These are phyloP conservation scores for Helichrysum umbraculigerum DNA, from an alignment of 129 eudicot genomes.

Conservation along the genomic window DNA sequence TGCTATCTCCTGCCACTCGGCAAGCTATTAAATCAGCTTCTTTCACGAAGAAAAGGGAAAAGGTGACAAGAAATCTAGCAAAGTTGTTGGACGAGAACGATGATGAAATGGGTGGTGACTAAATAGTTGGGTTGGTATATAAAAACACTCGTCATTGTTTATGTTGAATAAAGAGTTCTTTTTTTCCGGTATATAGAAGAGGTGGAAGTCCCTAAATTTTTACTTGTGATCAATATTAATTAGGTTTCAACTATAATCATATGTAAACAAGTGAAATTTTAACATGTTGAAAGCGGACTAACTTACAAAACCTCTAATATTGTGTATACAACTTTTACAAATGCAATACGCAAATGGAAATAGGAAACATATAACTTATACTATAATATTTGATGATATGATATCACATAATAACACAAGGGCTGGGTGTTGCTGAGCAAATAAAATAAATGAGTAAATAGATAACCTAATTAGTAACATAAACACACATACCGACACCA, in stretches of 20 bases:
- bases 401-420: conserved; percentile 14
- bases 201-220: not conserved
- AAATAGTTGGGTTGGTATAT: conserved; percentile 13
- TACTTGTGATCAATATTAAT: not conserved
- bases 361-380: conserved; percentile 6
- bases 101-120: conserved; percentile 31
- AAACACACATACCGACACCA: conserved; percentile 27
- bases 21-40: conserved; percentile 48
- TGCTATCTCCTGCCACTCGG: conserved; percentile 49
- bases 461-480: conserved; percentile 13
- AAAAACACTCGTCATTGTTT: conserved; percentile 11
- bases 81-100: conserved; percentile 51
- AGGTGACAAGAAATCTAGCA: conserved; percentile 48
- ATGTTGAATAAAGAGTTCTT: conserved; percentile 23
- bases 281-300: not conserved
- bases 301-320: conserved; percentile 25
- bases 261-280: not conserved
- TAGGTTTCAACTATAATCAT: not conserved
- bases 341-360: conserved; percentile 29
- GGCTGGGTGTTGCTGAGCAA: not conserved
- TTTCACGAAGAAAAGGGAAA: conserved; percentile 57
- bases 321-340: conserved; percentile 23
- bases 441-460: not conserved
- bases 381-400: not conserved
- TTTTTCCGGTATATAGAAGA: not conserved